Percentiles rank a stretch among this genome's conserved stretches.
phyloP scores from a whole-genome alignment of 495 filamentous ascomycete species.

The Xylaria scruposa region DNA sequence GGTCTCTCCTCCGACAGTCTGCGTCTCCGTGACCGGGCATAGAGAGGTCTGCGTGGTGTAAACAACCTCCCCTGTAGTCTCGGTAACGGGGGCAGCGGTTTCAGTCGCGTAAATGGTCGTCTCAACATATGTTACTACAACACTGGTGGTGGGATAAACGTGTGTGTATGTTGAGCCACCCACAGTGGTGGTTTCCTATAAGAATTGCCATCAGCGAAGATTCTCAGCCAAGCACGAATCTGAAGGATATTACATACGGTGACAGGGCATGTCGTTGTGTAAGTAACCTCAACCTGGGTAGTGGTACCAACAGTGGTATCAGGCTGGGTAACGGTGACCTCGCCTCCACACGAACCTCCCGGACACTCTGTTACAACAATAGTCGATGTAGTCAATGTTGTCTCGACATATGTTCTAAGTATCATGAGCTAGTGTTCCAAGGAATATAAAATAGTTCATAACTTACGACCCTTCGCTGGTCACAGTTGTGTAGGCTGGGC shows the following conservation, averaged over 20 bases:
- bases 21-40: slow-evolving; percentile 53
- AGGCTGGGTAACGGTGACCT: slow-evolving; percentile 38
- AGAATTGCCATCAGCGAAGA: neutral
- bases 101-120: slow-evolving; percentile 39
- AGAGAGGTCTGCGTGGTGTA: slow-evolving; percentile 51
- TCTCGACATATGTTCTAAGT: slow-evolving; percentile 38
- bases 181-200: slow-evolving; percentile 40
- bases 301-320: slow-evolving; percentile 42
- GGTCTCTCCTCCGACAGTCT: slow-evolving; percentile 48
- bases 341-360: slow-evolving; percentile 37
- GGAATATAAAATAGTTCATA: neutral
- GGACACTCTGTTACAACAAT: slow-evolving; percentile 42
- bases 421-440: slow-evolving; percentile 11
- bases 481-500: slow-evolving; percentile 40
- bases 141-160: slow-evolving; percentile 54
- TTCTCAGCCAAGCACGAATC: neutral
- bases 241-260: slow-evolving; percentile 28
- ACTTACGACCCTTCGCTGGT: slow-evolving; percentile 42
- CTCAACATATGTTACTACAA: slow-evolving; percentile 39
- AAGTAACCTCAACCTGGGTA: slow-evolving; percentile 50
- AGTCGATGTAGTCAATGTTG: slow-evolving; percentile 43
- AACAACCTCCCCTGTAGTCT: slow-evolving; percentile 35
- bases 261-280: slow-evolving; percentile 49
- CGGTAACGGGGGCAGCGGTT: slow-evolving; percentile 33
- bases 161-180: slow-evolving; percentile 39